Evolutionary conservation across 176 grass and related monocot species (phyloP), one percentile per base, ranked within the genome.

Genomic region (Oryza rufipogon): DNA sequence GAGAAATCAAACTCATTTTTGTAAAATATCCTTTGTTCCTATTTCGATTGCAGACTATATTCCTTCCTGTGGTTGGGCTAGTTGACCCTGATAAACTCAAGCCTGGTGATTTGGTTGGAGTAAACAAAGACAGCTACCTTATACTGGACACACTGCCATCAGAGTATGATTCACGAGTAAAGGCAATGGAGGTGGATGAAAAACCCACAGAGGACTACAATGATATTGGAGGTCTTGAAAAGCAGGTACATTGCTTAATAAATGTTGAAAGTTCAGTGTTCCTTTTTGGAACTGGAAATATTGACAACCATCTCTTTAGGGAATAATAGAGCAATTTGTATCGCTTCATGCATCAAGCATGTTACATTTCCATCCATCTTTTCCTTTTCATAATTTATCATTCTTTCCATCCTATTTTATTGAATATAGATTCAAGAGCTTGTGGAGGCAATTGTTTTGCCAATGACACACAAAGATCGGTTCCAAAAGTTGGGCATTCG

Each of bases 191-290:
- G 71, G 91, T 95, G 38, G 96, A 98, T 79, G 96, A 98, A 81
- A 98, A 98, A 68, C 96, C 96, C 64, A 98, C 92, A 1, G 92
- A 98, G 86, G 92, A 95, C 89, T 98, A 98, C 80, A 98, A 92
- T 88, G 96, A 98, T 68, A 91, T 95, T 64, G 96, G 96, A 49
- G 96, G 96, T 56, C 96, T 98, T 70, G 96, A 95, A 78, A 93
- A 95, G 44, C 96, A 98, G 92, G 96, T 98, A 90, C 5, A 15
- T 68, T 77, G 15, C 44, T 70, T 58, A 70, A 64, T 73, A 14
- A 28, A 44, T 69, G 2, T 25, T 61, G 6, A 0, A 36, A 66
- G 4, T 9, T 11, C 14, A 1, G 28, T 19, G 56, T 87, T 69
- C 23, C 36, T 36, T 10, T 33, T 3, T 49, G 20, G 19, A 71